phyloP scores from a whole-genome alignment of 176 grass and related monocot species.

The Poa pratensis region DNA sequence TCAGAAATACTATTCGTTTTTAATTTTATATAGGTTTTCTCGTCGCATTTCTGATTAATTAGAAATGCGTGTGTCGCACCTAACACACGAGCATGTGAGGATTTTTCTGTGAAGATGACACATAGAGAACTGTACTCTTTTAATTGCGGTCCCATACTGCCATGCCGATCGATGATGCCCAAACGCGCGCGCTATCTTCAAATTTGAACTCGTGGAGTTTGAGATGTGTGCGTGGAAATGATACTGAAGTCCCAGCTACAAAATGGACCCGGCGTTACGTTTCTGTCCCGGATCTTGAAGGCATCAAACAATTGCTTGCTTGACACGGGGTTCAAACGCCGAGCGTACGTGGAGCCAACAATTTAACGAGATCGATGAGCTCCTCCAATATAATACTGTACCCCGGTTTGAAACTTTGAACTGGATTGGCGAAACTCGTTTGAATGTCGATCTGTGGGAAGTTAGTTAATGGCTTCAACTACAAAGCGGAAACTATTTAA shows the following conservation, averaged over 20 bases:
- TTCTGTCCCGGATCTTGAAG: neutral
- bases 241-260: neutral
- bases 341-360: slow-evolving; percentile 24
- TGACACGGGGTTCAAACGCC: slow-evolving; percentile 19
- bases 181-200: neutral
- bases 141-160: neutral
- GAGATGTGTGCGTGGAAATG: neutral
- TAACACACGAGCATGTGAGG: neutral
- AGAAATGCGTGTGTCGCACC: slow-evolving; percentile 26
- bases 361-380: neutral
- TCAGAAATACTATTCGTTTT: neutral
- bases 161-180: neutral
- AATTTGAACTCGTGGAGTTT: slow-evolving; percentile 19
- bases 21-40: too few relatives aligned
- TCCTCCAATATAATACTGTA: neutral
- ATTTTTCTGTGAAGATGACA: neutral
- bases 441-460: neutral
- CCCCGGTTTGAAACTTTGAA: neutral
- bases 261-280: neutral
- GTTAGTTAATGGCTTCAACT: neutral
- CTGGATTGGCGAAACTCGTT: neutral
- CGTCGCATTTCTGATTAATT: neutral
- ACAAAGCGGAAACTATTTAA: neutral
- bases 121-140: neutral
- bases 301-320: slow-evolving; percentile 13